phyloP scores from a whole-genome alignment of 345 rosid species.

The Arabis hirsuta region DNA sequence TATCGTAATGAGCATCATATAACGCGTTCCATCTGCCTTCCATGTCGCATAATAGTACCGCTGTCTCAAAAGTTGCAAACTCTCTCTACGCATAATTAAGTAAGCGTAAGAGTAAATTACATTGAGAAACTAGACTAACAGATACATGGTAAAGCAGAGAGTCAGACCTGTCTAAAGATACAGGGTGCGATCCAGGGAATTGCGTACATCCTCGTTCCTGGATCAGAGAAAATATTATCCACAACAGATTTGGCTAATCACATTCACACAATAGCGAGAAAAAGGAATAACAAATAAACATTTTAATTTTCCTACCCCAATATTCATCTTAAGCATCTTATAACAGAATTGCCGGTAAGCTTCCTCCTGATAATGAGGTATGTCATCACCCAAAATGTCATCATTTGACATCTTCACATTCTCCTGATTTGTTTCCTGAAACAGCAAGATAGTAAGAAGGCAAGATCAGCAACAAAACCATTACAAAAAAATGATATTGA shows the following conservation, averaged over 20 bases:
- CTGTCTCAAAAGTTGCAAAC: slow-evolving; percentile 85
- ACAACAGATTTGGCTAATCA: no score
- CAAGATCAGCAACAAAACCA: neutral
- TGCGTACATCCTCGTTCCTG: slow-evolving; percentile 68
- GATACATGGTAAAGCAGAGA: slow-evolving; percentile 17
- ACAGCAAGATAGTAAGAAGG: slow-evolving; percentile 15
- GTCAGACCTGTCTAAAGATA: slow-evolving; percentile 74
- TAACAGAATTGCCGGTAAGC: slow-evolving; percentile 67
- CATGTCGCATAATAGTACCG: slow-evolving; percentile 98
- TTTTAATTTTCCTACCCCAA: slow-evolving; percentile 51
- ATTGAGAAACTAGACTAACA: neutral
- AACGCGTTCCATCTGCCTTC: slow-evolving; percentile 99
- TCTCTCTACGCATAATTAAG: slow-evolving; percentile 63
- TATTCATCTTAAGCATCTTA: slow-evolving; percentile 65
- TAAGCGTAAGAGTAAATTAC: neutral
- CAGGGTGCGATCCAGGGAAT: slow-evolving; percentile 91
- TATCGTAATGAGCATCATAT: slow-evolving; percentile 87
- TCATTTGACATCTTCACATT: slow-evolving; percentile 76
- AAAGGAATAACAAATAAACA: slow-evolving; percentile 1
- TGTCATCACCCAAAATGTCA: slow-evolving; percentile 93
- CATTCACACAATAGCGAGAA: no score
- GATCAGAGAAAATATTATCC: slow-evolving; percentile 30
- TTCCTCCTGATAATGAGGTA: slow-evolving; percentile 76
- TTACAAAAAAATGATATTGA: neutral
- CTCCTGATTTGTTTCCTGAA: slow-evolving; percentile 64